phyloP scores from a whole-genome alignment of 768 basidiomycete genomes.

The Suillus sp. region DNA sequence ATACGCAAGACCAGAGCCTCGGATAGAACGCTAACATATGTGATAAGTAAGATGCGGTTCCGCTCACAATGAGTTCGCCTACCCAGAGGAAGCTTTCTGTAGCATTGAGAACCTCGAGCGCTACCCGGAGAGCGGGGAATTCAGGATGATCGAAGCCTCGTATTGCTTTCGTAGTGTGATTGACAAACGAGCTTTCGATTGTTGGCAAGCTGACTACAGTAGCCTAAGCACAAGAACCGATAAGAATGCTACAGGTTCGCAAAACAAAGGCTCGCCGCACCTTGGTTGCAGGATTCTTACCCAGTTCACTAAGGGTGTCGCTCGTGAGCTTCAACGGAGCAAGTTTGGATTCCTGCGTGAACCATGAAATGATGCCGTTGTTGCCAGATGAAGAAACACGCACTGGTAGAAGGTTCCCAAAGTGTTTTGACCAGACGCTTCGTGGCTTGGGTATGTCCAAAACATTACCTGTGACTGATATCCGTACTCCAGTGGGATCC shows the following conservation, averaged over 20 bases:
- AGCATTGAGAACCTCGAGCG: slow-evolving; percentile 86
- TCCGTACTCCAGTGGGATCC: slow-evolving; percentile 78
- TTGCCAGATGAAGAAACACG: slow-evolving; percentile 20
- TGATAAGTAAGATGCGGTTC: slow-evolving; percentile 15
- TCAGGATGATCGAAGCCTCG: slow-evolving; percentile 81
- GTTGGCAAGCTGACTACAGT: slow-evolving; percentile 88
- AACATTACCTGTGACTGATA: slow-evolving; percentile 90
- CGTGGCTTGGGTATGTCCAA: slow-evolving; percentile 69
- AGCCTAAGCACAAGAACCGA: slow-evolving; percentile 47
- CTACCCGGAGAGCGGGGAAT: slow-evolving; percentile 82
- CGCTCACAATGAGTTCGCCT: slow-evolving; percentile 17
- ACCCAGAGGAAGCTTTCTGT: slow-evolving; percentile 97
- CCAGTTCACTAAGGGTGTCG: slow-evolving; percentile 74
- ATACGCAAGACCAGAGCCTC: slow-evolving; percentile 94
- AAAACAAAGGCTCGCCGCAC: slow-evolving; percentile 39
- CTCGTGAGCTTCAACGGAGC: slow-evolving; percentile 65
- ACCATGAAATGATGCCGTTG: slow-evolving; percentile 11
- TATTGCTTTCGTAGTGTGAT: slow-evolving; percentile 76
- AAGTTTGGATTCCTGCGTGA: slow-evolving; percentile 52
- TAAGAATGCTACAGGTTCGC: slow-evolving; percentile 13
- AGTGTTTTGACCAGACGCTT: slow-evolving; percentile 73
- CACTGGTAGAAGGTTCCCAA: slow-evolving; percentile 61
- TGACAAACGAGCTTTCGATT: slow-evolving; percentile 90
- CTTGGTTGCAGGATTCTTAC: slow-evolving; percentile 70
- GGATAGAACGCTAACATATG: slow-evolving; percentile 69